Percentiles rank a stretch among this genome's conserved stretches.
Conservation (phyloP, 2,329 filamentous ascomycete species). For the Ilyonectria robusta region DNA sequence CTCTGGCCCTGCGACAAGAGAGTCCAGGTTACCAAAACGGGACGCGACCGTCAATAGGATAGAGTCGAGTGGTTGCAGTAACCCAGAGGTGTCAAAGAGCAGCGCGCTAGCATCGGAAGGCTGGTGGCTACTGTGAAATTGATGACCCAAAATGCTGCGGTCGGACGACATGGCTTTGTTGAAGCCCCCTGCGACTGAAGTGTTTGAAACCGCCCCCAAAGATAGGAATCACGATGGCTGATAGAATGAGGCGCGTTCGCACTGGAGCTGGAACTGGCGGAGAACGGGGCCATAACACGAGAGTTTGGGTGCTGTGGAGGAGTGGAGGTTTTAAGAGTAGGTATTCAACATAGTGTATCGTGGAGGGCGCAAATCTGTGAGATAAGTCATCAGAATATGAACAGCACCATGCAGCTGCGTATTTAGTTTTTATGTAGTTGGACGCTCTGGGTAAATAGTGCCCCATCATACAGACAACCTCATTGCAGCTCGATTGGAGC, state of each 20-base stretch:
- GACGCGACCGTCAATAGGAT: conserved; percentile 59
- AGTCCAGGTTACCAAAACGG: conserved; percentile 66
- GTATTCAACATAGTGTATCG: no score
- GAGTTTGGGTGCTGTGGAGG: no score
- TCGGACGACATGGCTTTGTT: conserved; percentile 50
- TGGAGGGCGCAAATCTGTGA: no score
- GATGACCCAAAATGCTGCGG: conserved; percentile 47
- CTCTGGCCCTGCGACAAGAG: conserved; percentile 62
- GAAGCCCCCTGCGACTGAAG: conserved; percentile 31
- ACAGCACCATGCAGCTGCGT: no score
- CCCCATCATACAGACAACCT: no score
- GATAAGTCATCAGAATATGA: no score
- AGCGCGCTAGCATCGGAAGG: conserved; percentile 45
- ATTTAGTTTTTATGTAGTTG: no score
- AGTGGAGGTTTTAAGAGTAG: no score
- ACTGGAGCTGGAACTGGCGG: conserved; percentile 14
- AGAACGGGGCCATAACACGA: not conserved
- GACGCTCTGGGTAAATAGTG: no score
- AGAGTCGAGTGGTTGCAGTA: conserved; percentile 36
- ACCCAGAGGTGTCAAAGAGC: conserved; percentile 43
- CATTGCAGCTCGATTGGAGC: no score
- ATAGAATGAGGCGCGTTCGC: conserved; percentile 17
- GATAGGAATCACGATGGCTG: conserved; percentile 6
- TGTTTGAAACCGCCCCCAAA: conserved; percentile 33
- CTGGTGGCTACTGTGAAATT: conserved; percentile 49